A percentile compares a stretch with the other conserved stretches of the same genome.
phyloP scores from a whole-genome alignment of 257 asterid genomes.

The Sherardia arvensis region DNA sequence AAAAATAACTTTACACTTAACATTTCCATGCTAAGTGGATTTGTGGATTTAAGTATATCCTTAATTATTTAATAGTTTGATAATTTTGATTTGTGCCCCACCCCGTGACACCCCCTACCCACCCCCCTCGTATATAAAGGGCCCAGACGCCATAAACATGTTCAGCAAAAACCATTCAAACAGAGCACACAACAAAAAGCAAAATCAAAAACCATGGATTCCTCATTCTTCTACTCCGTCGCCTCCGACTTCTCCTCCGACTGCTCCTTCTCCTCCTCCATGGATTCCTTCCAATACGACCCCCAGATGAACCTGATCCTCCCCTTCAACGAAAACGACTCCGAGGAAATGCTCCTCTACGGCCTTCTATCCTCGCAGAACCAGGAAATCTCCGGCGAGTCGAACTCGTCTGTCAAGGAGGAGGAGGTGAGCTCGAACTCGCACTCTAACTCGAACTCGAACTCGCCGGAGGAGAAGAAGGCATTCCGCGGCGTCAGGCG shows the following conservation, averaged over 20 bases:
- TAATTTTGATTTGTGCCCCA: not conserved
- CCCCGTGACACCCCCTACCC: not conserved
- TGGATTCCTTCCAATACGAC: conserved; percentile 16
- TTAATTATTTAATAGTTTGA: not conserved
- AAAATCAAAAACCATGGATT: conserved; percentile 18
- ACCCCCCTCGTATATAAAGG: conserved; percentile 16
- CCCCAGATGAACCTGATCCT: conserved; percentile 14
- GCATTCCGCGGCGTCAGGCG: conserved; percentile 58
- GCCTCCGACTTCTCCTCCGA: conserved; percentile 23
- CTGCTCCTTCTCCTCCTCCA: conserved; percentile 23
- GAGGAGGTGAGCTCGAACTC: conserved; percentile 39
- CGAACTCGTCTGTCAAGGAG: conserved; percentile 28
- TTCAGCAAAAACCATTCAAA: not conserved
- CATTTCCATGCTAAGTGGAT: too few species aligned
- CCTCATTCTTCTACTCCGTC: conserved; percentile 17
- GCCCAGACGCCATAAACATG: conserved; percentile 1
- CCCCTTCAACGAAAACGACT: conserved; percentile 39
- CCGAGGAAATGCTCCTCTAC: conserved; percentile 43
- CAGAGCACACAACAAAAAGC: conserved; percentile 2
- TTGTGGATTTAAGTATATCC: not conserved
- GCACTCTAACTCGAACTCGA: conserved; percentile 17
- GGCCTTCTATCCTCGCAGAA: conserved; percentile 23
- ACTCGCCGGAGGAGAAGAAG: conserved; percentile 9
- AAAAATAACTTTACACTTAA: too few species aligned
- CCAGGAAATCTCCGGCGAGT: conserved; percentile 25